Evolutionary conservation across 768 basidiomycete species (phyloP).

Genomic region (Chiua virens): DNA sequence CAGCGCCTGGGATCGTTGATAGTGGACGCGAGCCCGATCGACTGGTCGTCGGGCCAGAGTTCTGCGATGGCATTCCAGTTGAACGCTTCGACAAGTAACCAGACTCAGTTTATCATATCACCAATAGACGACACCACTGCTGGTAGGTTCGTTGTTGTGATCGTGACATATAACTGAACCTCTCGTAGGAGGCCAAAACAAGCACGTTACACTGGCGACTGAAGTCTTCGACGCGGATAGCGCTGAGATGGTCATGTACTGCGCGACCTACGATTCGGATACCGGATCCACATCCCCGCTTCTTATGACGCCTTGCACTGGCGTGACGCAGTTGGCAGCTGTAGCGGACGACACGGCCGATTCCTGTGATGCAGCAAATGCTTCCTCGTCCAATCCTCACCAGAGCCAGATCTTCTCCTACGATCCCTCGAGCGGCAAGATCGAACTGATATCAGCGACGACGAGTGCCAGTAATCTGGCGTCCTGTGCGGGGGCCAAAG

Average conservation of each 20-base stretch:
- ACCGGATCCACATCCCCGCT: slow-evolving; percentile 50
- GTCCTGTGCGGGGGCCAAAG: slow-evolving; percentile 6
- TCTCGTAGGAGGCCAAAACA: slow-evolving; percentile 12
- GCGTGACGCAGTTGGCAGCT: slow-evolving; percentile 17
- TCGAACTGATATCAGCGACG: slow-evolving; percentile 54
- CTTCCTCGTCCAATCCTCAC: slow-evolving; percentile 21
- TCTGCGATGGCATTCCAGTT: slow-evolving; percentile 38
- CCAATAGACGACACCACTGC: slow-evolving; percentile 15
- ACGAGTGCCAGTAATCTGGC: slow-evolving; percentile 9
- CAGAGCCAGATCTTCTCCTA: slow-evolving; percentile 63
- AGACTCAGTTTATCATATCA: slow-evolving; percentile 44
- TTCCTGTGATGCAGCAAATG: slow-evolving; percentile 10
- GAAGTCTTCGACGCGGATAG: slow-evolving; percentile 40
- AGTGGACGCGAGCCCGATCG: slow-evolving; percentile 19
- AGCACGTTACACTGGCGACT: slow-evolving; percentile 44
- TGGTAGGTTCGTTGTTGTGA: slow-evolving; percentile 11
- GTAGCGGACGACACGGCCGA: background rate
- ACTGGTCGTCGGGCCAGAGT: slow-evolving; percentile 30
- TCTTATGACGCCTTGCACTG: slow-evolving; percentile 49
- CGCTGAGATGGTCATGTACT: slow-evolving; percentile 44
- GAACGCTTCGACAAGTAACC: slow-evolving; percentile 49
- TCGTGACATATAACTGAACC: background rate
- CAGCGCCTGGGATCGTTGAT: slow-evolving; percentile 24
- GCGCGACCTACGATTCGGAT: slow-evolving; percentile 61
- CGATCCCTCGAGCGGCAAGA: slow-evolving; percentile 42